Evolutionary conservation across 1,139 yeast species (phyloP).

Genomic region (Saccharomyces hybrid): DNA sequence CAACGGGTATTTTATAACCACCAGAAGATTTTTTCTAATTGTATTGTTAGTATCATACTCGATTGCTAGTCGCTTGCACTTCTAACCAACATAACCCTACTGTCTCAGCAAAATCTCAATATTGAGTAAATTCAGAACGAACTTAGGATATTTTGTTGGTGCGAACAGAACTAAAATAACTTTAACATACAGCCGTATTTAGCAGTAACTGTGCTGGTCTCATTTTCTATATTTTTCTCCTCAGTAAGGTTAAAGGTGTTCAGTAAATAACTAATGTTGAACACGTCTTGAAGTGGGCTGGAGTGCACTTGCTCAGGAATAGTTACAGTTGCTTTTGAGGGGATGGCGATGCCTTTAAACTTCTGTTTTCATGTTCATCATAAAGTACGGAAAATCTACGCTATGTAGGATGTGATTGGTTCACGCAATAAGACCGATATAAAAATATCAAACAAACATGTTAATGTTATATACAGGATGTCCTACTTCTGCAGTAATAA

Average conservation of each 20-base stretch:
- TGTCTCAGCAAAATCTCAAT: not conserved
- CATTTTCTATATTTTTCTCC: slow-evolving; percentile 11
- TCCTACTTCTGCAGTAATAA: not conserved
- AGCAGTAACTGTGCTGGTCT: slow-evolving; percentile 38
- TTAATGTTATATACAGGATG: slow-evolving; percentile 6
- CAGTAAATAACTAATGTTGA: not conserved
- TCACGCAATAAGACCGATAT: slow-evolving; percentile 4
- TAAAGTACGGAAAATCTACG: not conserved
- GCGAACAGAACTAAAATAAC: not conserved
- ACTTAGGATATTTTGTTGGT: not conserved
- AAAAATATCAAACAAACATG: slow-evolving; percentile 19
- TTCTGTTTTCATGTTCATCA: not conserved
- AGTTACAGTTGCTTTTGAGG: not conserved
- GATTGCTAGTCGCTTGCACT: not conserved
- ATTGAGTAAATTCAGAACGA: not conserved
- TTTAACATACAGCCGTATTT: slow-evolving; percentile 35
- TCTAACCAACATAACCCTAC: not conserved
- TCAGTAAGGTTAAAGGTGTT: not conserved
- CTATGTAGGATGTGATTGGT: not conserved
- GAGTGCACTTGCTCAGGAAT: not conserved
- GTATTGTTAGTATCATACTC: slow-evolving; percentile 17
- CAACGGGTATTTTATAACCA: slow-evolving; percentile 50
- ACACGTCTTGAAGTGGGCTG: not conserved
- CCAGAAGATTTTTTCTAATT: slow-evolving; percentile 28
- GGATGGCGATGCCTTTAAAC: not conserved